phyloP scores from a whole-genome alignment of 306 rosid species.

The Canavalia ensiformis region DNA sequence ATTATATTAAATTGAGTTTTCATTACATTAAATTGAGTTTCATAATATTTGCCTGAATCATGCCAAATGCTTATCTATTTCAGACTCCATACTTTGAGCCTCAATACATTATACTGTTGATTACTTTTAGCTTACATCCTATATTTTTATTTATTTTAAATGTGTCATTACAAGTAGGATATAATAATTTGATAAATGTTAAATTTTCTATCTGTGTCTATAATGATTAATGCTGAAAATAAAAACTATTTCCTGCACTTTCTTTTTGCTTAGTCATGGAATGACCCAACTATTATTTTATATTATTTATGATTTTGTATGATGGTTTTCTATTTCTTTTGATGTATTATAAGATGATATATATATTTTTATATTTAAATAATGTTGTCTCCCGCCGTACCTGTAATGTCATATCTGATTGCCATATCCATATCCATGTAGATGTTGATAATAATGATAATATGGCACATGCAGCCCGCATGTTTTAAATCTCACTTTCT shows the following conservation, averaged over 20 bases:
- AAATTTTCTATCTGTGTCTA: not conserved
- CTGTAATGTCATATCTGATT: not conserved
- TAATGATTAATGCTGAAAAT: constrained; percentile 6
- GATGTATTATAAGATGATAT: not conserved
- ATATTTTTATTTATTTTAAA: not conserved
- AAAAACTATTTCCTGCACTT: not conserved
- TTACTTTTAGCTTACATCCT: not conserved
- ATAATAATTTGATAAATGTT: not conserved
- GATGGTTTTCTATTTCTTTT: not conserved
- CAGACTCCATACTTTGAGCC: not conserved
- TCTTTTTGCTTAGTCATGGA: not conserved
- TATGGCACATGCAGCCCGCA: constrained; percentile 56
- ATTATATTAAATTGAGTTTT: not conserved
- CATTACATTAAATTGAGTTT: constrained; percentile 23
- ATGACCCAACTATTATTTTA: not conserved
- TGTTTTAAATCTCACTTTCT: constrained; percentile 57
- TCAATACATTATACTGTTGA: not conserved
- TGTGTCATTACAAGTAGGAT: too few relatives aligned
- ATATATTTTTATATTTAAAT: not conserved
- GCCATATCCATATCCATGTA: not conserved
- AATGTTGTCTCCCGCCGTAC: not conserved
- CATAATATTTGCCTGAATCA: too few relatives aligned
- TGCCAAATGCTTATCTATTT: not conserved
- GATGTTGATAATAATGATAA: constrained; percentile 43
- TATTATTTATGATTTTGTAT: not conserved